A percentile compares a stretch with the other conserved stretches of the same genome.
Evolutionary conservation across 129 eudicot genomes (phyloP).

Genomic region (Glebionis coronaria): DNA sequence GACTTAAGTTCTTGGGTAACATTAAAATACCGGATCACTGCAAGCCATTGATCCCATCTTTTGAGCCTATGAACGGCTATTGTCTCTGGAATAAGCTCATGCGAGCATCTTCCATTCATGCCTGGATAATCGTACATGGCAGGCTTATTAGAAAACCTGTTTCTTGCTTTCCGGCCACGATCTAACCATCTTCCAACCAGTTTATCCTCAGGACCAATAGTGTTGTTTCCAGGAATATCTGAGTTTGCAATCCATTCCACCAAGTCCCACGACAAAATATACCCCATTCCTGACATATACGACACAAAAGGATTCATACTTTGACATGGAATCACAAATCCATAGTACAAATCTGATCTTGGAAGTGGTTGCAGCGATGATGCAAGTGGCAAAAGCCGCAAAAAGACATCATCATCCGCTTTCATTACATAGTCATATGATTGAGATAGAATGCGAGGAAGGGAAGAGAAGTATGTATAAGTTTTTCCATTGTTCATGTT

Average conservation of each 20-base stretch:
- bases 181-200: slow-evolving; percentile 64
- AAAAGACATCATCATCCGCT: slow-evolving; percentile 72
- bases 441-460: slow-evolving; percentile 51
- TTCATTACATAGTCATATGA: slow-evolving; percentile 70
- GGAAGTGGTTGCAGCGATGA: slow-evolving; percentile 51
- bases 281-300: slow-evolving; percentile 91
- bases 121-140: slow-evolving; percentile 84
- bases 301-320: slow-evolving; percentile 70
- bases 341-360: slow-evolving; percentile 60
- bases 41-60: slow-evolving; percentile 76
- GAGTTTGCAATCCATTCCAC: slow-evolving; percentile 64
- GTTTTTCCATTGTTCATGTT: slow-evolving; percentile 83
- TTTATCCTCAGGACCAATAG: slow-evolving; percentile 69
- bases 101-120: slow-evolving; percentile 72
- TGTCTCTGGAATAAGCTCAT: slow-evolving; percentile 60
- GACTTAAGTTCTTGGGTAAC: slow-evolving; percentile 45
- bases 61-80: slow-evolving; percentile 70
- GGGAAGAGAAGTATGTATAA: slow-evolving; percentile 62
- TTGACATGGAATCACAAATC: slow-evolving; percentile 73
- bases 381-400: slow-evolving; percentile 53
- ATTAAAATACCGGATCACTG: slow-evolving; percentile 56
- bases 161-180: slow-evolving; percentile 46
- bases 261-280: slow-evolving; percentile 62
- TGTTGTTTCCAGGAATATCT: slow-evolving; percentile 45
- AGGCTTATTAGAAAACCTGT: slow-evolving; percentile 69